A percentile compares a stretch with the other conserved stretches of the same genome.
Conservation (phyloP, 2,329 filamentous ascomycete genomes). For the Aspergillus fijiensis region DNA sequence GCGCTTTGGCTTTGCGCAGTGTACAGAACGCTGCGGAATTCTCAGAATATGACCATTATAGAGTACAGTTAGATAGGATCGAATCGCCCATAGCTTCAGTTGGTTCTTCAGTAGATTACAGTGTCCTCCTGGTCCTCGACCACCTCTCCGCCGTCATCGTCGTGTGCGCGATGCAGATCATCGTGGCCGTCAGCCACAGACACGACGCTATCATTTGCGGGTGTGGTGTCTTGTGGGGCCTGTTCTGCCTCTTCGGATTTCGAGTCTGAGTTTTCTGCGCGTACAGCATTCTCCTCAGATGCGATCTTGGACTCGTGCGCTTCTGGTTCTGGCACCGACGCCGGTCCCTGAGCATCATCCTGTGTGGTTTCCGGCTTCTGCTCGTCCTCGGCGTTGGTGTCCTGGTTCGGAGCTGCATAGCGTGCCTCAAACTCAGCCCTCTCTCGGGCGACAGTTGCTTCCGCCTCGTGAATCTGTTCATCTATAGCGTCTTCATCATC, state of each 20-base stretch:
- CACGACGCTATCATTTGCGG: constrained; percentile 28
- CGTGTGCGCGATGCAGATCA: constrained; percentile 48
- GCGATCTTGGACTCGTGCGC: constrained; percentile 34
- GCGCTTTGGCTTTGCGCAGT: neutral
- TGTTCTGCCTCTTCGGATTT: constrained; percentile 17
- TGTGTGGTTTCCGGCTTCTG: constrained; percentile 15
- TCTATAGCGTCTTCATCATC: constrained; percentile 71
- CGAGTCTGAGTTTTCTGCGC: constrained; percentile 24
- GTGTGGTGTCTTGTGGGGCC: constrained; percentile 23
- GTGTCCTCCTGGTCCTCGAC: constrained; percentile 85
- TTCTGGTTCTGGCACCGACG: constrained; percentile 17
- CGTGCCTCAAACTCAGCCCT: constrained; percentile 59
- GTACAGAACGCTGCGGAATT: neutral
- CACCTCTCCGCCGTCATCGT: constrained; percentile 73
- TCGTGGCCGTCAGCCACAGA: constrained; percentile 41
- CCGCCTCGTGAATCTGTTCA: constrained; percentile 65
- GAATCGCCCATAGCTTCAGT: neutral
- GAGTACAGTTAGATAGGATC: neutral
- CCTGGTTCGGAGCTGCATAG: constrained; percentile 37
- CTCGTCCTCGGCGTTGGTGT: constrained; percentile 8
- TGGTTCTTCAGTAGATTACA: constrained; percentile 69
- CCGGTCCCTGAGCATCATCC: constrained; percentile 31
- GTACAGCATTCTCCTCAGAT: constrained; percentile 46
- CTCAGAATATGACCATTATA: neutral
- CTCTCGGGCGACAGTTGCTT: constrained; percentile 65